phyloP scores from a whole-genome alignment of 345 rosid species.

The Boechera stricta region DNA sequence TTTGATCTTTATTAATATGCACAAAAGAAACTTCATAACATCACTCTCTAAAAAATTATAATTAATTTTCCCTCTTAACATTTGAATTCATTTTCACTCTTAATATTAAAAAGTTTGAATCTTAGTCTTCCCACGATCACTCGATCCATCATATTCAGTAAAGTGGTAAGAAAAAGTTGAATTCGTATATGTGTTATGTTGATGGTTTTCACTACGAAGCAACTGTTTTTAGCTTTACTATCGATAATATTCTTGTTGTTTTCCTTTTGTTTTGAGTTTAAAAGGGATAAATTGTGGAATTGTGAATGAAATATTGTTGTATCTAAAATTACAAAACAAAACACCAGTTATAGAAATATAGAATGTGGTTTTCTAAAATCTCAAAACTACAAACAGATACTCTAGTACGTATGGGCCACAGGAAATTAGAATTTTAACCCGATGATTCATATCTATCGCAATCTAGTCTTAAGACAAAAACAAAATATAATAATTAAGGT shows the following conservation, averaged over 20 bases:
- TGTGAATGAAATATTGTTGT: not conserved
- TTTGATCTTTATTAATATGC: too few species aligned
- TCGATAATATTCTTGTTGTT: conserved; percentile 5
- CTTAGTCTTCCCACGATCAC: not conserved
- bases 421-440: not conserved
- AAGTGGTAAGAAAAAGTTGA: not conserved
- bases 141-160: not conserved
- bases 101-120: not conserved
- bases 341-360: conserved; percentile 4
- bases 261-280: conserved; percentile 4
- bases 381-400: not conserved
- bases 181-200: not conserved
- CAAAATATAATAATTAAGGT: not conserved
- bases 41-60: too few species aligned
- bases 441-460: not conserved
- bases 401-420: not conserved
- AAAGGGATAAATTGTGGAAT: not conserved
- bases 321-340: not conserved
- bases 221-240: not conserved
- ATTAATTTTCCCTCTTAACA: not conserved
- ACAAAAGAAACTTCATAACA: too few species aligned
- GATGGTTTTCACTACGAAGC: not conserved
- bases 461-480: not conserved
- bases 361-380: not conserved
- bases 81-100: not conserved